These are phyloP conservation scores for Fusarium xyrophilum DNA, from an alignment of 2,329 filamentous ascomycete genomes.

Conservation along the genomic window DNA sequence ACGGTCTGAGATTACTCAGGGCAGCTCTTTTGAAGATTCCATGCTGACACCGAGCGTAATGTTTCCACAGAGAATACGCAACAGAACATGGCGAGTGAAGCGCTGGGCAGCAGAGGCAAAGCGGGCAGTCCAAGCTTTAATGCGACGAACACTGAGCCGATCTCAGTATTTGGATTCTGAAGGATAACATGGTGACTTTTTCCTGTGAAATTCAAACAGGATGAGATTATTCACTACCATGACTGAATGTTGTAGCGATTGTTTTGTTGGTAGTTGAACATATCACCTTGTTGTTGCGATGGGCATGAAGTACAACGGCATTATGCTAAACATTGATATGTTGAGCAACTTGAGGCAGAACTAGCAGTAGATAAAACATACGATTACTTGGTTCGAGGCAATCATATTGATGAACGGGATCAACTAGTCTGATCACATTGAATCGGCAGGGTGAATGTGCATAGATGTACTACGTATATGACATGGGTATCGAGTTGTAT, in stretches of 20 bases:
- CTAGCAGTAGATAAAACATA: background rate
- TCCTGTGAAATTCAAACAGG: background rate
- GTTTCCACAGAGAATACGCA: constrained; percentile 14
- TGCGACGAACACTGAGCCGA: constrained; percentile 46
- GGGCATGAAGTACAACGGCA: constrained; percentile 1
- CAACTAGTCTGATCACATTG: background rate
- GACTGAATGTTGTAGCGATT: background rate
- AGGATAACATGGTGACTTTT: background rate
- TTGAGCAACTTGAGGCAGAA: constrained; percentile 18
- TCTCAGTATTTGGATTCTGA: constrained; percentile 32
- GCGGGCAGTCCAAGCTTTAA: constrained; percentile 44
- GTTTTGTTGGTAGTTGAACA: background rate
- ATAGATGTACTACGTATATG: background rate
- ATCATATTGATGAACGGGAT: background rate
- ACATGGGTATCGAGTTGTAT: constrained; percentile 29
- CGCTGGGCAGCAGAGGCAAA: constrained; percentile 48
- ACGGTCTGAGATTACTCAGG: background rate
- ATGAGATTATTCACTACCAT: background rate
- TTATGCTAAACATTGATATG: background rate
- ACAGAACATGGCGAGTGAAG: constrained; percentile 41
- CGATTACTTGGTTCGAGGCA: background rate
- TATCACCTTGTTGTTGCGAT: background rate
- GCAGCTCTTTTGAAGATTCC: constrained; percentile 12
- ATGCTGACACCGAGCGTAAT: background rate
- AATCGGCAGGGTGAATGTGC: background rate